Percentiles rank a stretch among this genome's conserved stretches.
Evolutionary conservation across 2,329 filamentous ascomycete species (phyloP).

Genomic region (Clonostachys solani): DNA sequence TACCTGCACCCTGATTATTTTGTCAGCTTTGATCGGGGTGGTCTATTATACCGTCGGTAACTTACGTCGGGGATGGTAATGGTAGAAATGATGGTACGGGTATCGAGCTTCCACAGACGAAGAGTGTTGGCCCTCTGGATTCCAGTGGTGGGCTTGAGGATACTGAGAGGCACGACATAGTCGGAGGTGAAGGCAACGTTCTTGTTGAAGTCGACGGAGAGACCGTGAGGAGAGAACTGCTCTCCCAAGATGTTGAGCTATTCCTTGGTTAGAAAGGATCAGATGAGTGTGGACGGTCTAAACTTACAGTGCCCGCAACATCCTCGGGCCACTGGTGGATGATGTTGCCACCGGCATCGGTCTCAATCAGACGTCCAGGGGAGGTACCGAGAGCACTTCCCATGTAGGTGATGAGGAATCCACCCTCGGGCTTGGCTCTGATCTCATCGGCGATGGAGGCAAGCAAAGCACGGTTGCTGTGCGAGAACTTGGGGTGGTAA

Average conservation of each 20-base stretch:
- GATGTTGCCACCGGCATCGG: conserved; percentile 53
- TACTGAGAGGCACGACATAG: conserved; percentile 57
- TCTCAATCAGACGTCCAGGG: conserved; percentile 57
- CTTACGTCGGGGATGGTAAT: conserved; percentile 54
- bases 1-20: conserved; percentile 41
- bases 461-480: conserved; percentile 56
- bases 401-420: conserved; percentile 23
- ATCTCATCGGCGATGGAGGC: conserved; percentile 59
- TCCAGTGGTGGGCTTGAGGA: conserved; percentile 53
- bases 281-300: background rate
- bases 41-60: background rate
- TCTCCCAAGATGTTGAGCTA: conserved; percentile 52
- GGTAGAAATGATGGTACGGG: conserved; percentile 49
- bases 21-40: background rate
- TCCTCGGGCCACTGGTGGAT: conserved; percentile 60
- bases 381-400: conserved; percentile 53
- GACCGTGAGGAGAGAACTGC: conserved; percentile 59
- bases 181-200: conserved; percentile 57
- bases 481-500: conserved; percentile 53
- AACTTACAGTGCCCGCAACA: conserved; percentile 31
- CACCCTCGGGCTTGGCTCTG: conserved; percentile 55
- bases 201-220: conserved; percentile 52
- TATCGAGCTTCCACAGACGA: conserved; percentile 51
- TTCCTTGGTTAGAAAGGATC: background rate
- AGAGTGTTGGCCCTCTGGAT: conserved; percentile 52